Conservation (phyloP, 148 eudicot genomes). For the Agrostemma githago region DNA sequence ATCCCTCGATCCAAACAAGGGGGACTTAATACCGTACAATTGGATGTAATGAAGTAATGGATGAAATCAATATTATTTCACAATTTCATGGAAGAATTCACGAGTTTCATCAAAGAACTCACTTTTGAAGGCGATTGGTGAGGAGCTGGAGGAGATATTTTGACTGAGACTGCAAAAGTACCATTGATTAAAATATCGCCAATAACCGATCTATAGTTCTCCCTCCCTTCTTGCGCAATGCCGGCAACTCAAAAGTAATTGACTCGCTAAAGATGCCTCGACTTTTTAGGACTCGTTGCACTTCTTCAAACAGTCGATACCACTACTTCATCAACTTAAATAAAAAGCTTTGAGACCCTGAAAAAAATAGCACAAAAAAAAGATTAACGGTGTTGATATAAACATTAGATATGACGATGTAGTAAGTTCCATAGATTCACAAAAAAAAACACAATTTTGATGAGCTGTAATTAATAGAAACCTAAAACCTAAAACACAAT, state of each 20-base stretch:
- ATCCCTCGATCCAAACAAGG: neutral
- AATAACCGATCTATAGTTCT: conserved; percentile 14
- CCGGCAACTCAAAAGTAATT: neutral
- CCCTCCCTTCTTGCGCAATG: neutral
- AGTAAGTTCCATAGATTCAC: neutral
- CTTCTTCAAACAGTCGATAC: conserved; percentile 6
- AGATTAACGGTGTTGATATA: neutral
- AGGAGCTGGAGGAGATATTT: conserved; percentile 78
- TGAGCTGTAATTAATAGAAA: too few species aligned
- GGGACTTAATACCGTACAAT: neutral
- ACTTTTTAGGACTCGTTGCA: neutral
- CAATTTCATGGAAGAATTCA: neutral
- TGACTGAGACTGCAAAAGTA: conserved; percentile 71
- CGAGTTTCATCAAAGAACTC: neutral
- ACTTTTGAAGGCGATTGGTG: conserved; percentile 65
- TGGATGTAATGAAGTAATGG: neutral
- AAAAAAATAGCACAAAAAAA: neutral
- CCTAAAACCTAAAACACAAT: too few species aligned
- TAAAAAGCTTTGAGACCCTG: neutral
- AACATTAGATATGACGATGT: neutral
- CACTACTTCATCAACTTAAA: neutral
- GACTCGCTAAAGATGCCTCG: conserved; percentile 6
- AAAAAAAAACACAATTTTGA: too few species aligned
- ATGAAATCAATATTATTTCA: neutral
- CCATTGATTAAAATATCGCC: conserved; percentile 36